Conservation (phyloP, 2,329 filamentous ascomycete species). For the Stemphylium beticola region DNA sequence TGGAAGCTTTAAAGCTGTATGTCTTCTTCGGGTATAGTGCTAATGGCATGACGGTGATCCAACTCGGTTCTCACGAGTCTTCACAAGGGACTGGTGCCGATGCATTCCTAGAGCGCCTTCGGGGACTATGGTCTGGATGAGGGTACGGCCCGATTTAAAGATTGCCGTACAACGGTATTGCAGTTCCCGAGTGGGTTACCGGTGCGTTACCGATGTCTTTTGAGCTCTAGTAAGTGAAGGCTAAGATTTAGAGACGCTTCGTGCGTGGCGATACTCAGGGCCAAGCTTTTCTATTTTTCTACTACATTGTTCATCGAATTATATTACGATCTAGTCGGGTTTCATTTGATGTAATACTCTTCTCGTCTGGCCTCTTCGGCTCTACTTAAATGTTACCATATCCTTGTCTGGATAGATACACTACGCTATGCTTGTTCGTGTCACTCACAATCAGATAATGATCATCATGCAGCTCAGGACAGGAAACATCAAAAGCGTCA, state of each 20-base stretch:
- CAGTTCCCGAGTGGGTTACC: background rate
- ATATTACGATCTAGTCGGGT: background rate
- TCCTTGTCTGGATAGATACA: too few species aligned
- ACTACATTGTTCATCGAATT: background rate
- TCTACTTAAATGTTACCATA: too few species aligned
- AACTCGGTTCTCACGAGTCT: background rate
- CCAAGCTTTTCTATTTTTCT: constrained; percentile 2
- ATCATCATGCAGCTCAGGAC: background rate
- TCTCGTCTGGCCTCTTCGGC: too few species aligned
- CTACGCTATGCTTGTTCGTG: background rate
- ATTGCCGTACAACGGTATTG: background rate
- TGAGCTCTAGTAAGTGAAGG: background rate
- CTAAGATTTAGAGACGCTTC: background rate
- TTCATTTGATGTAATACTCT: background rate
- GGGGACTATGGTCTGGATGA: background rate
- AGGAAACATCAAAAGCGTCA: background rate
- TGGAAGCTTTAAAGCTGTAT: background rate
- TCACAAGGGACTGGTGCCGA: background rate
- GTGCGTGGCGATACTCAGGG: background rate
- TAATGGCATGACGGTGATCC: background rate
- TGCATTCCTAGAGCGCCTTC: background rate
- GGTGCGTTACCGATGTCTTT: background rate
- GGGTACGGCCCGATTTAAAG: background rate
- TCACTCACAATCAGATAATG: background rate
- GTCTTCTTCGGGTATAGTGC: background rate